These are phyloP conservation scores for Ilex paraguariensis DNA, from an alignment of 305 asterid species.

Conservation along the genomic window DNA sequence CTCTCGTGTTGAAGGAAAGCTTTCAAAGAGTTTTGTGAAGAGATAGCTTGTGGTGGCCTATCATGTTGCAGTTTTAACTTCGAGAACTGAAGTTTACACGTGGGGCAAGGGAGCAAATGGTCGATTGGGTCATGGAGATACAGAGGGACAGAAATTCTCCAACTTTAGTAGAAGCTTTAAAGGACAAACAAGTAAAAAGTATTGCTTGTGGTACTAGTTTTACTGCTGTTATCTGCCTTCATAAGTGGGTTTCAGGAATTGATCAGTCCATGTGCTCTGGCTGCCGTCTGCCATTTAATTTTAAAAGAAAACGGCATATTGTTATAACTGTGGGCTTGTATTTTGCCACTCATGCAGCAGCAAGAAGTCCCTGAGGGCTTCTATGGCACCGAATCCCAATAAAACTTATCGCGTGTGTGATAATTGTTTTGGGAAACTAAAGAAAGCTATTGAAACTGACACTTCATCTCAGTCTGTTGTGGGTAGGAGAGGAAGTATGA, in stretches of 20 bases:
- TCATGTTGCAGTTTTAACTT: conserved; percentile 29
- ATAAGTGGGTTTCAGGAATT: conserved; percentile 67
- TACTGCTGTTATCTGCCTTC: conserved; percentile 71
- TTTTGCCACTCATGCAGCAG: conserved; percentile 71
- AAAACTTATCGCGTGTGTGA: conserved; percentile 74
- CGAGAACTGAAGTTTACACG: conserved; percentile 27
- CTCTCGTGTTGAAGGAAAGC: conserved; percentile 25
- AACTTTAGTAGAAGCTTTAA: conserved; percentile 56
- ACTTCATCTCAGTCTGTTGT: conserved; percentile 37
- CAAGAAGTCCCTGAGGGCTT: conserved; percentile 65
- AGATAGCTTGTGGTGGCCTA: conserved; percentile 30
- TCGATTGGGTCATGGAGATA: conserved; percentile 71
- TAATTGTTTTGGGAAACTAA: conserved; percentile 63
- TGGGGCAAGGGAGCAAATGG: conserved; percentile 35
- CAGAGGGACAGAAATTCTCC: conserved; percentile 53
- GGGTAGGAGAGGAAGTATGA: conserved; percentile 50
- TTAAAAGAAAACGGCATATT: conserved; percentile 60
- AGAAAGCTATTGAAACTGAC: conserved; percentile 48
- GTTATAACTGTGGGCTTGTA: conserved; percentile 76
- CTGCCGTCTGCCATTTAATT: conserved; percentile 47
- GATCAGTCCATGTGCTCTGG: conserved; percentile 67
- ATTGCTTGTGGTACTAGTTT: conserved; percentile 66
- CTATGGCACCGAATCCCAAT: conserved; percentile 70
- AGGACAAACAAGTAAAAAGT: conserved; percentile 68
- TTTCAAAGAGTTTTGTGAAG: conserved; percentile 21